Percentiles rank a stretch among this genome's conserved stretches.
Evolutionary conservation across 108 stramenopile species (phyloP).

Genomic region (Cyclotella atomus): DNA sequence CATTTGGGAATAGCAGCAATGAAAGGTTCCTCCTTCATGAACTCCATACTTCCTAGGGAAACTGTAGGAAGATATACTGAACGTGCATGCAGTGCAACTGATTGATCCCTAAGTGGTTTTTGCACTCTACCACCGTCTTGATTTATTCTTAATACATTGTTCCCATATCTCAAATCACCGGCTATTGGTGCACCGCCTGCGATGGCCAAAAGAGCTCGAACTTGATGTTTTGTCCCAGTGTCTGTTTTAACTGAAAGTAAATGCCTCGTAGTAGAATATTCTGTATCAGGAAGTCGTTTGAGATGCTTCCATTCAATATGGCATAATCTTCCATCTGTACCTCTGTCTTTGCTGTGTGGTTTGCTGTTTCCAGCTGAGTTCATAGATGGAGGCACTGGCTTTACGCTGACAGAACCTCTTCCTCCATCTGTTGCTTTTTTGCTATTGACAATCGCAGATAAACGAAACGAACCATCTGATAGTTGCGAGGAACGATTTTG

Average conservation of each 20-base stretch:
- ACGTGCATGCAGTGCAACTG: conserved; percentile 84
- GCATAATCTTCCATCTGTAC: conserved; percentile 25
- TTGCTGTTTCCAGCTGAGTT: too few species aligned
- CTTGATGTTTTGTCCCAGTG: conserved; percentile 84
- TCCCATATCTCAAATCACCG: conserved; percentile 83
- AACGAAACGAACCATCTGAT: conserved; percentile 9
- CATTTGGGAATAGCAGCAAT: conserved; percentile 56
- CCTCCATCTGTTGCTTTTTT: conserved; percentile 11
- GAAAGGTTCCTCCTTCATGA: conserved; percentile 53
- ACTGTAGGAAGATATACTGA: conserved; percentile 58
- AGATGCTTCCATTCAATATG: conserved; percentile 62
- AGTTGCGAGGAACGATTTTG: conserved; percentile 25
- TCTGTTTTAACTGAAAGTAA: conserved; percentile 60
- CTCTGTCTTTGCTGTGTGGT: background rate
- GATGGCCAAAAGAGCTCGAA: conserved; percentile 74
- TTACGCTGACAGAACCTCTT: conserved; percentile 38
- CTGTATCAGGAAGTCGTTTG: conserved; percentile 12
- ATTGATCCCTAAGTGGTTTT: conserved; percentile 67
- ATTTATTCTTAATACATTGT: conserved; percentile 17
- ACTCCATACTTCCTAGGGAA: conserved; percentile 62
- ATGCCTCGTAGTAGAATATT: conserved; percentile 23
- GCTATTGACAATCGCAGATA: conserved; percentile 39
- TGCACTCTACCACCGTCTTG: conserved; percentile 41
- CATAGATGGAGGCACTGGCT: conserved; percentile 29
- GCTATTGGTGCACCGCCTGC: conserved; percentile 65